Evolutionary conservation across 2,329 filamentous ascomycete genomes (phyloP), one percentile per base, ranked within the genome.

Genomic region (Apiospora arundinis): DNA sequence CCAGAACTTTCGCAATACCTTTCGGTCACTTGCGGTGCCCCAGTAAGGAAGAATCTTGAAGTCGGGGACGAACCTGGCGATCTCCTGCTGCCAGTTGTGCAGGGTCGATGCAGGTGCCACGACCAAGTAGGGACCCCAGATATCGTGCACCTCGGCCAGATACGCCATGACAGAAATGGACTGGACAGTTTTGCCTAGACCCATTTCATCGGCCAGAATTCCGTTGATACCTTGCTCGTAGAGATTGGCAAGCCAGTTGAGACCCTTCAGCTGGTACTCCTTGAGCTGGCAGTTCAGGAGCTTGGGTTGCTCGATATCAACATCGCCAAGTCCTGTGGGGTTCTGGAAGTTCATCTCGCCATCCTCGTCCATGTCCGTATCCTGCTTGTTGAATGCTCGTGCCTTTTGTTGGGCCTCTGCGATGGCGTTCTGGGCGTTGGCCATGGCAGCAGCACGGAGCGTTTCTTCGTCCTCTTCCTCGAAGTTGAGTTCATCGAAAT

Each of bases 261-360:
- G 93, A 83, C 96, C 96, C 86, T 99, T 99, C 81, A 99, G 87
- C 85, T 99, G 96, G 83, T 99, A 99, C 82, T 99, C 96, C 81
- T 99, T 99, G 79, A 99, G 90, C 80, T 97, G 94, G 69, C 95
- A 94, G 74, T 93, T 95, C 78, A 99, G 90, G 83, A 98, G 91
- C 83, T 95, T 97, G 11, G 96, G 96, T 81, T 99, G 96, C 74
- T 95, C 92, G 71, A 99, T 94, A 78, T 97, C 93, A 75, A 97
- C 94, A 77, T 96, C 95, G 77, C 95, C 95, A 77, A 99, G 88
- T 78, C 95, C 96, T 4, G 95, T 96, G 0, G 96, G 96, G 80
- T 99, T 98, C 84, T 99, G 96, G 87, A 99, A 99, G 84, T 99
- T 99, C 93, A 99, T 94, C 84, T 99, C 96, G 77, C 95, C 95